These are phyloP conservation scores for Pyricularia grisea DNA, from an alignment of 2,329 filamentous ascomycete genomes.

Conservation along the genomic window DNA sequence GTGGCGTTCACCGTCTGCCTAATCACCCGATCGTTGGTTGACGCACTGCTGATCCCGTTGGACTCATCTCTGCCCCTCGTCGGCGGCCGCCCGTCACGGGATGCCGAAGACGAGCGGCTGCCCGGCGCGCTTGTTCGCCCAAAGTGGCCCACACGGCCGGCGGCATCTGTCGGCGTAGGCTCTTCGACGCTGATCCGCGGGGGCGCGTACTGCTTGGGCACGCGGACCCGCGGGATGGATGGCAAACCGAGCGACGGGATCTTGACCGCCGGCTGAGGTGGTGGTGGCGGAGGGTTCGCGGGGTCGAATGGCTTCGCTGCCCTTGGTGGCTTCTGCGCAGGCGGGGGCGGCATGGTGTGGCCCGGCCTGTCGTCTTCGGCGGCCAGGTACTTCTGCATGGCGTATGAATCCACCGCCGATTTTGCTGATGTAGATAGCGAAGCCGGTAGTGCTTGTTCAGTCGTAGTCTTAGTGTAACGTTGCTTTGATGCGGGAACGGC, in stretches of 20 bases:
- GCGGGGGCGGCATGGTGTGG: slow-evolving; percentile 10
- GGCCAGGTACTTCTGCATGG: slow-evolving; percentile 26
- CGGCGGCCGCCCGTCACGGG: not conserved
- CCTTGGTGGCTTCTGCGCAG: slow-evolving; percentile 7
- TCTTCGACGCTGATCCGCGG: slow-evolving; percentile 22
- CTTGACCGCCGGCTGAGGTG: slow-evolving; percentile 12
- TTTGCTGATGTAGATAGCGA: not conserved
- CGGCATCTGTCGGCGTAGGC: slow-evolving; percentile 17
- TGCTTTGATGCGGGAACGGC: slow-evolving; percentile 1
- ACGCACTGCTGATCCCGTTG: not conserved
- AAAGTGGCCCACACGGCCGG: not conserved
- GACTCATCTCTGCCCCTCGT: not conserved
- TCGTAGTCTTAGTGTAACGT: slow-evolving; percentile 2
- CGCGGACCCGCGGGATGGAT: slow-evolving; percentile 25
- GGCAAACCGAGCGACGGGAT: slow-evolving; percentile 27
- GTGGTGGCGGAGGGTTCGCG: slow-evolving; percentile 10
- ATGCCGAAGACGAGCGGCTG: not conserved
- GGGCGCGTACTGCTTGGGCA: slow-evolving; percentile 32
- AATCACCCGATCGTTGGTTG: slow-evolving; percentile 8
- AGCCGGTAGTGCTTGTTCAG: not conserved
- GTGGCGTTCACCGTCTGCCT: slow-evolving; percentile 7
- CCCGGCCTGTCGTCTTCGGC: slow-evolving; percentile 16
- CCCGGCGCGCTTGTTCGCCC: not conserved
- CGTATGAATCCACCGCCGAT: slow-evolving; percentile 18
- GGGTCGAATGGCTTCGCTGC: not conserved